Conservation (phyloP, 352 stramenopile species). For the Pythium pyrilobum region DNA sequence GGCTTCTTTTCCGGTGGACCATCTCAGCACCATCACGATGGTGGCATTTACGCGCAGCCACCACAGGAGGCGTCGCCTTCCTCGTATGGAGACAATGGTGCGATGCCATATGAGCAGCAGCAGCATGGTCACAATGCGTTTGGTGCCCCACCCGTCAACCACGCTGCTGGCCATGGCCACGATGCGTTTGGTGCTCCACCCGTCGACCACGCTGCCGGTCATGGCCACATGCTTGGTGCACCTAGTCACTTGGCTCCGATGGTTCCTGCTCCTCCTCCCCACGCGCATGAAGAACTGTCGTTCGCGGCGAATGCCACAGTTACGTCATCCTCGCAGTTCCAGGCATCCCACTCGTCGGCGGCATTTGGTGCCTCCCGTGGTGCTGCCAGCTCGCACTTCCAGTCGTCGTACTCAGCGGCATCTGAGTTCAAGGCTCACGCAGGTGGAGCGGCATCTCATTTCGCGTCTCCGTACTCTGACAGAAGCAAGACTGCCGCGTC, state of each 20-base stretch:
- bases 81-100: not conserved
- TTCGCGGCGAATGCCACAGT: too few species aligned
- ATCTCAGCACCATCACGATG: constrained; percentile 17
- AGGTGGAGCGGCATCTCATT: not conserved
- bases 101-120: not conserved
- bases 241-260: too few species aligned
- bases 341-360: too few species aligned
- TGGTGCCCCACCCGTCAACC: not conserved
- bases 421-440: not conserved
- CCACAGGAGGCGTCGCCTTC: not conserved
- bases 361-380: not conserved
- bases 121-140: constrained; percentile 1
- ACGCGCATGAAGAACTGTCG: too few species aligned
- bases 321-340: too few species aligned
- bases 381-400: not conserved
- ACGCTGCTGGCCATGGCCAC: too few species aligned
- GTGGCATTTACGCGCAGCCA: constrained; percentile 15
- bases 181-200: too few species aligned
- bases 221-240: too few species aligned
- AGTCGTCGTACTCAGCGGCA: not conserved
- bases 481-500: too few species aligned
- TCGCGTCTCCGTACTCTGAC: not conserved
- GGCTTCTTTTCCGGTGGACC: constrained; percentile 37
- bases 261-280: too few species aligned
- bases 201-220: too few species aligned